phyloP scores from a whole-genome alignment of 345 rosid genomes.

The Boechera stricta region DNA sequence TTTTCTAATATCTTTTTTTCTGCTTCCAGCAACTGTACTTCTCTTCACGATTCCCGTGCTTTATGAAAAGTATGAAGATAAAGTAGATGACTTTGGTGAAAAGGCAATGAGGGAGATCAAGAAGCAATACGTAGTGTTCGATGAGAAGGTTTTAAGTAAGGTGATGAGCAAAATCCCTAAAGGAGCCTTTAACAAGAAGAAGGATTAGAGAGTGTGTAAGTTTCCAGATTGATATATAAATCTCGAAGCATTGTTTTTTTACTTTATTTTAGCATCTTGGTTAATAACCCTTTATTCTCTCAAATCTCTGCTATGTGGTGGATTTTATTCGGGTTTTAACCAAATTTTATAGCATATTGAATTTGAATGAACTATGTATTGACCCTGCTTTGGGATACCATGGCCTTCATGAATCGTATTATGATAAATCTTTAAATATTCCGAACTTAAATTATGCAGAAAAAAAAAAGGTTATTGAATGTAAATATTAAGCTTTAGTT shows the following conservation, averaged over 20 bases:
- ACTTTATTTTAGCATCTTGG: conserved; percentile 33
- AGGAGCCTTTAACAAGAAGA: conserved; percentile 74
- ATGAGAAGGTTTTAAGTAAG: conserved; percentile 90
- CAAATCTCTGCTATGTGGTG: neutral
- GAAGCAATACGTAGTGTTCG: conserved; percentile 78
- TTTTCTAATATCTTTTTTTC: neutral
- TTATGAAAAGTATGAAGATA: conserved; percentile 87
- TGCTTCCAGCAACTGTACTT: conserved; percentile 64
- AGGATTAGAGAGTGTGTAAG: conserved; percentile 51
- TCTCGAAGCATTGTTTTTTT: conserved; percentile 32
- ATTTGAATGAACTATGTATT: conserved; percentile 29
- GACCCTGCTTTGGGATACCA: neutral
- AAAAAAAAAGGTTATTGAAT: no score
- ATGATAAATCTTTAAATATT: conserved; percentile 19
- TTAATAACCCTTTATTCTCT: conserved; percentile 14
- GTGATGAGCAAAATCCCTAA: conserved; percentile 87
- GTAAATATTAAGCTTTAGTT: no score
- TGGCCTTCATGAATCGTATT: neutral
- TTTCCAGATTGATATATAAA: conserved; percentile 30
- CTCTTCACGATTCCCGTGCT: conserved; percentile 85
- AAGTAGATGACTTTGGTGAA: conserved; percentile 78
- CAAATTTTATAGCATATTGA: conserved; percentile 46
- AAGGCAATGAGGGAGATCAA: conserved; percentile 72
- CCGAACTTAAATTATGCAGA: neutral
- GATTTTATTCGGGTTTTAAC: conserved; percentile 30